phyloP scores from a whole-genome alignment of 2,329 filamentous ascomycete species.

The Xylariomycetidae sp. region DNA sequence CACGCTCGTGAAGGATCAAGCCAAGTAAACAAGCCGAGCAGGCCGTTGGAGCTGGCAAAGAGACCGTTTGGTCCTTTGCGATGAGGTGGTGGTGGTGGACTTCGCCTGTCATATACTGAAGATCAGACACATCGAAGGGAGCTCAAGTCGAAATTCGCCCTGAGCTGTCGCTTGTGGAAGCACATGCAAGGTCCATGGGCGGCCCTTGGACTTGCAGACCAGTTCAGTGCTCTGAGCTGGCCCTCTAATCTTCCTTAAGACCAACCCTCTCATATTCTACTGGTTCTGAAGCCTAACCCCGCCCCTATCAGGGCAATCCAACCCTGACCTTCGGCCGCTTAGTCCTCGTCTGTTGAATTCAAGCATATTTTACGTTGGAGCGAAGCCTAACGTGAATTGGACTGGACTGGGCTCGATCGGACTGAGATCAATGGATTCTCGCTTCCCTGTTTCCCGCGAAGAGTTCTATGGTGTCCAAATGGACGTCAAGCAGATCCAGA shows the following conservation, averaged over 20 bases:
- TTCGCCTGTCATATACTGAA: constrained; percentile 26
- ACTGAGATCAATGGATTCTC: constrained; percentile 69
- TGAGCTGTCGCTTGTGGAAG: constrained; percentile 7
- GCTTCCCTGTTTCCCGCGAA: constrained; percentile 56
- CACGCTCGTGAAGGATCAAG: no score
- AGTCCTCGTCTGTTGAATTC: no score
- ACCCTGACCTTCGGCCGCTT: no score
- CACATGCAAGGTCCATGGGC: constrained; percentile 14
- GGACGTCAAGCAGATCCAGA: constrained; percentile 65
- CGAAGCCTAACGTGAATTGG: no score
- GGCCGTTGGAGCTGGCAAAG: constrained; percentile 19
- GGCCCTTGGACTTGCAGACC: constrained; percentile 9
- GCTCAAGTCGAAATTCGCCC: no score
- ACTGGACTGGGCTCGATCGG: no score
- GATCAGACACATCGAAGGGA: no score
- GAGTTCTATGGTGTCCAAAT: constrained; percentile 66
- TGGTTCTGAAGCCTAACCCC: no score
- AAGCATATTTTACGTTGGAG: no score
- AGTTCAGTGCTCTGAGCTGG: constrained; percentile 20
- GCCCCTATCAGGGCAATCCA: no score
- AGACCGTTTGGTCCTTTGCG: constrained; percentile 29
- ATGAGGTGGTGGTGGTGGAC: constrained; percentile 31
- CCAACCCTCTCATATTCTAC: constrained; percentile 7
- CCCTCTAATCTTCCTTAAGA: constrained; percentile 12
- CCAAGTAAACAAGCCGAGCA: no score